Evolutionary conservation across 495 filamentous ascomycete genomes (phyloP), one percentile per base, ranked within the genome.

Genomic region (Aspergillus ostianus): DNA sequence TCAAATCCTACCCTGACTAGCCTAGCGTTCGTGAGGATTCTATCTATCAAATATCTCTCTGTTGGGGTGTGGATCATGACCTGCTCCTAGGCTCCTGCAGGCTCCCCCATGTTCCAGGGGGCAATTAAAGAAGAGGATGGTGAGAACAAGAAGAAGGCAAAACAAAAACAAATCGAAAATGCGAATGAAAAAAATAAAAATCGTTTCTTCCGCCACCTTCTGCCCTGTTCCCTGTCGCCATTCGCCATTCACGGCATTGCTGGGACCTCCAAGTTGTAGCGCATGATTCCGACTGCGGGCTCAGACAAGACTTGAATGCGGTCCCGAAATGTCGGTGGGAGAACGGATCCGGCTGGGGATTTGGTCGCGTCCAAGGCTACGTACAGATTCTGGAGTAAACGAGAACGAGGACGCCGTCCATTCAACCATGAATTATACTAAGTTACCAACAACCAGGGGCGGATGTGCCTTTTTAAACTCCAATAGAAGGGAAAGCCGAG

Each of bases 11-110:
- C 46, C 21, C 46, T 30, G 30, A 36, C 21, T 32, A 36, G 47
- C 48, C 59, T 29, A 44, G 48, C 51, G 32, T 57, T 32, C 26
- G 57, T 44, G 45, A 45, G 27, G 50, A 60, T 41, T 64, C 57
- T 60, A 60, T 60, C 53, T 57, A 64, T 64, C 62, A 55, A 57
- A 41, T 15, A 41, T 41, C 29, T 32, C 6, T 57, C 61, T 60
- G 56, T 51, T 53, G 52, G 53, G 26, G 45, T 26, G 57, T 60
- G 48, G 57, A 58, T 64, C 57, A 47, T 41, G 36, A 41, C 36
- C 36, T 13, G 9, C 8, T 1, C 36, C 10, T 41, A 10, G 9
- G 9, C 36, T 13, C 36, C 36, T 41, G 36, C 36, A 41, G 36
- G 36, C 36, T 41, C 13, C 13, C 13, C 36, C 36, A 41, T 41